These are phyloP conservation scores for Paraphaeosphaeria minitans DNA, from an alignment of 2,329 filamentous ascomycete genomes.

Conservation along the genomic window DNA sequence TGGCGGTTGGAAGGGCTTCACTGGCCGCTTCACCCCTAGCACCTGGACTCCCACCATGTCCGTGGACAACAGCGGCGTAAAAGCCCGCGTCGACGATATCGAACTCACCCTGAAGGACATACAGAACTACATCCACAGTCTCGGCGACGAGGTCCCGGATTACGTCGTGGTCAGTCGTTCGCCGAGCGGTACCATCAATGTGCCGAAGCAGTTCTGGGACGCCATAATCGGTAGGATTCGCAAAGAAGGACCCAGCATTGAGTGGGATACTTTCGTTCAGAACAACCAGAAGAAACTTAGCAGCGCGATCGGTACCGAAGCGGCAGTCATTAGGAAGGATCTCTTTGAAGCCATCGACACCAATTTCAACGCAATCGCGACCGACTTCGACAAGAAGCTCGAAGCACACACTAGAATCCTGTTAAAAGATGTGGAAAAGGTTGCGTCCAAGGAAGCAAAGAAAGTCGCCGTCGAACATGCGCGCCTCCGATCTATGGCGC, in stretches of 20 bases:
- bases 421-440: constrained; percentile 22
- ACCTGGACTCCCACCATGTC: not conserved
- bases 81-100: constrained; percentile 17
- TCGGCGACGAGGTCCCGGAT: constrained; percentile 55
- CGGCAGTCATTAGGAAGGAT: constrained; percentile 53
- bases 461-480: constrained; percentile 40
- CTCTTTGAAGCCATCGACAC: constrained; percentile 50
- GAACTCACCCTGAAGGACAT: constrained; percentile 20
- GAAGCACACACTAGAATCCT: constrained; percentile 23
- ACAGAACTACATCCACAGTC: constrained; percentile 20
- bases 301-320: constrained; percentile 24
- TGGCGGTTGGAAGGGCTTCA: constrained; percentile 1
- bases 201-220: constrained; percentile 68
- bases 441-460: constrained; percentile 31
- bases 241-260: constrained; percentile 48
- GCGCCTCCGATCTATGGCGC: constrained; percentile 37
- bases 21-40: not conserved
- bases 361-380: constrained; percentile 27
- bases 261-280: constrained; percentile 61
- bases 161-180: constrained; percentile 61
- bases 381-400: constrained; percentile 33
- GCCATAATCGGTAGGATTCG: constrained; percentile 64
- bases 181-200: constrained; percentile 57
- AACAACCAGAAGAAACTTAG: constrained; percentile 54
- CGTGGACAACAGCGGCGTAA: not conserved